Conservation (phyloP, 768 basidiomycete species). For the Zangia roseola region DNA sequence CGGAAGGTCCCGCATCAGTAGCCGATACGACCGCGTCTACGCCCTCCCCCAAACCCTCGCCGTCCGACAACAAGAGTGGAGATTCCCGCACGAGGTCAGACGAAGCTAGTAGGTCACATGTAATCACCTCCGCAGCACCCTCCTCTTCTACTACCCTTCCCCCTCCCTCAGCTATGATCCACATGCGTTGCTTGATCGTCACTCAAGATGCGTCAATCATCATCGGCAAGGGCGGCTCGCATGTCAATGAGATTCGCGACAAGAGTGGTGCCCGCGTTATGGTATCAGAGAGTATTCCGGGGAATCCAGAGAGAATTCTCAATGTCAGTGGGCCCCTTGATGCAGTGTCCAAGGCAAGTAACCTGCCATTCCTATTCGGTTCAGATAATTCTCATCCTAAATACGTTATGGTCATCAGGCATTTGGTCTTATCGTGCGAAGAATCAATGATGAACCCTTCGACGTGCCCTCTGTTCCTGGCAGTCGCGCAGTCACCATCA, state of each 20-base stretch:
- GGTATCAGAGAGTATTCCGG: conserved; percentile 97
- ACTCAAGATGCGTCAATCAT: conserved; percentile 99
- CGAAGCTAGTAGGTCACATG: conserved; percentile 39
- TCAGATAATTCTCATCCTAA: not conserved
- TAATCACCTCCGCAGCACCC: conserved; percentile 48
- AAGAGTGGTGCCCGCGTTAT: conserved; percentile 95
- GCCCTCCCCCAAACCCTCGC: conserved; percentile 51
- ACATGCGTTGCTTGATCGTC: conserved; percentile 98
- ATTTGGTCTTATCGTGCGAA: conserved; percentile 96
- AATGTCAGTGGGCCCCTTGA: conserved; percentile 96
- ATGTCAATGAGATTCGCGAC: conserved; percentile 98
- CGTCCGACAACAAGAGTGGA: conserved; percentile 44
- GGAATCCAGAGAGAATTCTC: conserved; percentile 98
- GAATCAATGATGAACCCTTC: conserved; percentile 99
- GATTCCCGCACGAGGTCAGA: conserved; percentile 35
- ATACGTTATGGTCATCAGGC: conserved; percentile 52
- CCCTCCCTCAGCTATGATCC: conserved; percentile 79
- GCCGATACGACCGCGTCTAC: conserved; percentile 52
- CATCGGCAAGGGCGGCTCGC: conserved; percentile 92
- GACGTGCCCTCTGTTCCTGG: conserved; percentile 97
- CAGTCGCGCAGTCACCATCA: conserved; percentile 97
- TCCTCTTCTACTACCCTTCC: conserved; percentile 47
- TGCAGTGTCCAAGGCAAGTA: conserved; percentile 92
- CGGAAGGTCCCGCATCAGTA: conserved; percentile 39
- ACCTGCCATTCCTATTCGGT: not conserved